Conservation (phyloP, 345 rosid genomes). For the Eucalyptus lansdowneana region DNA sequence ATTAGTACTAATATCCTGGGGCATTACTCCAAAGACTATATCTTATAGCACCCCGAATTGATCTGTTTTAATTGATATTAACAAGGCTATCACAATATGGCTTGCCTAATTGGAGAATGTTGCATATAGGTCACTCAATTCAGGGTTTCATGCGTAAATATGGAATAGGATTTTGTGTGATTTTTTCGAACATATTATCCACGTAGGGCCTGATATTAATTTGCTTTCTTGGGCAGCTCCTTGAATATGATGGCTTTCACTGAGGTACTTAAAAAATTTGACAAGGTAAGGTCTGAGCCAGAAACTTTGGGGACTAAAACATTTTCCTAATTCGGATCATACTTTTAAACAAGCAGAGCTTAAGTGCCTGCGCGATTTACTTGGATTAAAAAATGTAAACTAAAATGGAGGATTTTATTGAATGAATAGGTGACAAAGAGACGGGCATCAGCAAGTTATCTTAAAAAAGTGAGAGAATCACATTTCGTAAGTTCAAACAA, state of each 20-base stretch:
- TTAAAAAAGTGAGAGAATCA: conserved; percentile 75
- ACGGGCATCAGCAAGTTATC: conserved; percentile 69
- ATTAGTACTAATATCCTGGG: too few species aligned
- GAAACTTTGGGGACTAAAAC: neutral
- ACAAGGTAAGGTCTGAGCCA: conserved; percentile 46
- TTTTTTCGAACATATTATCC: neutral
- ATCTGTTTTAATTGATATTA: too few species aligned
- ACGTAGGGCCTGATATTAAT: neutral
- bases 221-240: conserved; percentile 35
- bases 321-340: neutral
- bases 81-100: too few species aligned
- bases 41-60: too few species aligned
- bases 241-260: conserved; percentile 83
- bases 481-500: conserved; percentile 86
- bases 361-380: neutral
- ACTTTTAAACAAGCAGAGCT: neutral
- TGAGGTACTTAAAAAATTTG: conserved; percentile 88
- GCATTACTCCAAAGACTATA: too few species aligned
- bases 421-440: conserved; percentile 61
- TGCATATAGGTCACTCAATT: neutral
- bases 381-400: neutral
- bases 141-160: neutral
- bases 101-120: too few species aligned
- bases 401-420: neutral
- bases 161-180: neutral